Evolutionary conservation across 495 filamentous ascomycete genomes (phyloP).

Genomic region (Hypomontagnella monticulosa): DNA sequence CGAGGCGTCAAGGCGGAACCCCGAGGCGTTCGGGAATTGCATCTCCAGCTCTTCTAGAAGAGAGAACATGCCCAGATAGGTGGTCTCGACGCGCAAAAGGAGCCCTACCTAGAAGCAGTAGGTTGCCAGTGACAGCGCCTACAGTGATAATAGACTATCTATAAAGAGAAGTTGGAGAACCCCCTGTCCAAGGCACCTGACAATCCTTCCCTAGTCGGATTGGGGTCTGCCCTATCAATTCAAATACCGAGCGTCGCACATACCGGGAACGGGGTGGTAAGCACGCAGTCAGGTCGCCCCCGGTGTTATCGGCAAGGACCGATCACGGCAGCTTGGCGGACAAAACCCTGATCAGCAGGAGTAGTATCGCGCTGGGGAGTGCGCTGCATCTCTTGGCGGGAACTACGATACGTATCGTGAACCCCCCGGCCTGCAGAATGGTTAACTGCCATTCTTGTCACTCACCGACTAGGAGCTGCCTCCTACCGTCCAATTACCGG

Average conservation of each 20-base stretch:
- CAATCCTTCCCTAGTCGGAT: conserved; percentile 19
- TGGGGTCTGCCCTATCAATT: conserved; percentile 28
- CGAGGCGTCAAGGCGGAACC: conserved; percentile 2
- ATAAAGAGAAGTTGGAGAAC: conserved; percentile 34
- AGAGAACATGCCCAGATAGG: conserved; percentile 16
- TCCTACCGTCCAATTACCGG: conserved; percentile 24
- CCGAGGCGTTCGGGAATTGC: background rate
- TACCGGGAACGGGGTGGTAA: conserved; percentile 26
- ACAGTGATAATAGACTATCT: conserved; percentile 19
- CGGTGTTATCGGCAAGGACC: conserved; percentile 29
- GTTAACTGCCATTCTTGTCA: conserved; percentile 33
- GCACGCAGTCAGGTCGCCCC: conserved; percentile 13
- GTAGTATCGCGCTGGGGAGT: conserved; percentile 1
- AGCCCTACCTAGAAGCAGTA: conserved; percentile 19
- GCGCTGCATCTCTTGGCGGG: background rate
- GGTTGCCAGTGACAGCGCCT: conserved; percentile 17
- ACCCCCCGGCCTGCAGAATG: conserved; percentile 1
- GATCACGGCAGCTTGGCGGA: conserved; percentile 37
- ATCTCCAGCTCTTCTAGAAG: conserved; percentile 3
- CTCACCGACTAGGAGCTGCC: background rate
- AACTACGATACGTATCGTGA: background rate
- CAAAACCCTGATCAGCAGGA: conserved; percentile 21
- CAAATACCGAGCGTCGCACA: conserved; percentile 18
- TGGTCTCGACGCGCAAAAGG: conserved; percentile 24
- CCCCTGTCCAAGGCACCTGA: conserved; percentile 29